Evolutionary conservation across 2,329 filamentous ascomycete species (phyloP).

Genomic region (Tricladium varicosporioides): DNA sequence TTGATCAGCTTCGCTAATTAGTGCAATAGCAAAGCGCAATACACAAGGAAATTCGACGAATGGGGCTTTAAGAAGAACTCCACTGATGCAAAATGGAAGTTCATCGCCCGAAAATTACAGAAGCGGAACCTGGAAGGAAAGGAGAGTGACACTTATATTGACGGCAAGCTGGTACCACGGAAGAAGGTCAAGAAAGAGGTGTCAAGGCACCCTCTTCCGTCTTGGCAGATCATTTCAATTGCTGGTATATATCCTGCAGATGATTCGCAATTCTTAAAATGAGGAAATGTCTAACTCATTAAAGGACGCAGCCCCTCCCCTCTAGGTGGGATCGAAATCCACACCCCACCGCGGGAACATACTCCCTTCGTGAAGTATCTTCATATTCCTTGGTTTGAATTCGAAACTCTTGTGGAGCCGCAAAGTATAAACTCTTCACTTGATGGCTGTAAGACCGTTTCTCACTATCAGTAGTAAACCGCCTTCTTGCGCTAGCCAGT

Average conservation of each 20-base stretch:
- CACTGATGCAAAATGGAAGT: conserved; percentile 17
- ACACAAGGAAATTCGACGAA: conserved; percentile 17
- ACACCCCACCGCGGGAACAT: conserved; percentile 11
- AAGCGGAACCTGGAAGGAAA: conserved; percentile 16
- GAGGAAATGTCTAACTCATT: conserved; percentile 3
- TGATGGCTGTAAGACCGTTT: not conserved
- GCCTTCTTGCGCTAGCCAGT: not conserved
- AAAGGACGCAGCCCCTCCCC: conserved; percentile 15
- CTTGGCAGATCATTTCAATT: conserved; percentile 4
- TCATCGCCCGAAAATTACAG: conserved; percentile 11
- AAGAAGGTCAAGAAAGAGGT: conserved; percentile 13
- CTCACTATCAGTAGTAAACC: conserved; percentile 13
- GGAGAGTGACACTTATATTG: conserved; percentile 15
- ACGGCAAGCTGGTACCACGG: conserved; percentile 11
- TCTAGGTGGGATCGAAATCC: conserved; percentile 15
- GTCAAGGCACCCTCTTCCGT: conserved; percentile 11
- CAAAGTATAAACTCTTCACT: conserved; percentile 9
- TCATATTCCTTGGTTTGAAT: conserved; percentile 21
- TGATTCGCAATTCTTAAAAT: conserved; percentile 1
- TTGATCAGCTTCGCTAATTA: not conserved
- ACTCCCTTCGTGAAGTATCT: conserved; percentile 15
- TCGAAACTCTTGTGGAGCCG: conserved; percentile 13
- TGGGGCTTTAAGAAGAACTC: conserved; percentile 16
- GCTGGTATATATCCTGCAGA: conserved; percentile 7
- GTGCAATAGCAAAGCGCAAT: conserved; percentile 16